phyloP scores from a whole-genome alignment of 2,329 filamentous ascomycete genomes.

The Aulographum hederae region DNA sequence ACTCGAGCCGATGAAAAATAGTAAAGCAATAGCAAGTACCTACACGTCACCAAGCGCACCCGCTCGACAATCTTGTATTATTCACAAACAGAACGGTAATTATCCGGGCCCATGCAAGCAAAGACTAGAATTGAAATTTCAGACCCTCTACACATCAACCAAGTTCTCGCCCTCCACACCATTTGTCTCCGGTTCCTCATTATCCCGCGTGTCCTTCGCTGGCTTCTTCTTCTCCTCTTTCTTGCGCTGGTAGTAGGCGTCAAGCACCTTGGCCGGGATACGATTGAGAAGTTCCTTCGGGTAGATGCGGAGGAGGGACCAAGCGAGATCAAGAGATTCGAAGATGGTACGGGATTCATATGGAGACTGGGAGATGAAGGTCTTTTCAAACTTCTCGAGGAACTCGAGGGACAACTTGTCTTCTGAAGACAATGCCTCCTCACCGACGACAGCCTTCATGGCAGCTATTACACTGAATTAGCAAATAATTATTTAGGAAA shows the following conservation, averaged over 20 bases:
- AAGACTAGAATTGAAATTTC: no score
- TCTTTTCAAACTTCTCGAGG: constrained; percentile 93
- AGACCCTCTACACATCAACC: no score
- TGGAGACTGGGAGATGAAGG: constrained; percentile 78
- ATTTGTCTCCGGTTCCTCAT: constrained; percentile 15
- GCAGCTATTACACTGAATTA: constrained; percentile 41
- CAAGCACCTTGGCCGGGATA: constrained; percentile 33
- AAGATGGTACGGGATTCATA: constrained; percentile 87
- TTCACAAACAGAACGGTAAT: no score
- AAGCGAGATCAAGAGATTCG: constrained; percentile 89
- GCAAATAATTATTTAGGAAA: neutral
- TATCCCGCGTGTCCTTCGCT: constrained; percentile 25
- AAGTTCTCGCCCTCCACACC: no score
- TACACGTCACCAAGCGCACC: no score
- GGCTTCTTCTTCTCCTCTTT: constrained; percentile 16
- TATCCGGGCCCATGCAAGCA: no score
- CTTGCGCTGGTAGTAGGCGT: constrained; percentile 30
- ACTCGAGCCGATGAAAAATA: no score
- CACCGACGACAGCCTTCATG: constrained; percentile 99
- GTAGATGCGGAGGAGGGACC: constrained; percentile 92
- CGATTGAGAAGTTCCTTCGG: constrained; percentile 97
- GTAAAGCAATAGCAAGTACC: no score
- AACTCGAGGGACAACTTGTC: constrained; percentile 98
- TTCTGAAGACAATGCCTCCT: constrained; percentile 86
- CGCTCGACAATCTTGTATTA: no score